Base-by-base conservation (phyloP, 202 grass and related monocot species). In the Zoysia matrella region DNA sequence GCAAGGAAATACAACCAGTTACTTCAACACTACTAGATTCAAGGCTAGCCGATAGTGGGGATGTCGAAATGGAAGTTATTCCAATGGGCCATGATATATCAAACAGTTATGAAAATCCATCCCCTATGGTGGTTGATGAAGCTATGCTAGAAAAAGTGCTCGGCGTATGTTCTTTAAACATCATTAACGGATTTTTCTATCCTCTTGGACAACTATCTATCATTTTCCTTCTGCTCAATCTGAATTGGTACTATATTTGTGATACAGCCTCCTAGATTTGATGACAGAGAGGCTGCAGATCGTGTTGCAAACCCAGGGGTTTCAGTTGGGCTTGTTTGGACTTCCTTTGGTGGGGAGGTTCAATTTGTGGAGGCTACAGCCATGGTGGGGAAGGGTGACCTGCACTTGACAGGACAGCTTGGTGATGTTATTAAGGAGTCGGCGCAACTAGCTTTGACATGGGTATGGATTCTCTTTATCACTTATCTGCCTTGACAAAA, bases 341-440 rank as follows among this genome's bases (percentile, higher is more conserved):
- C 96, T 79, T 85, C 87, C 4, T 90, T 94, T 85, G 96, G 96
- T 71, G 96, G 96, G 69, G 93, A 99, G 50, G 91, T 99, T 85
- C 93, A 99, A 39, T 96, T 99, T 79, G 93, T 99, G 47, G 96
- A 99, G 83, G 96, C 96, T 77, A 89, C 91, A 55, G 51, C 77
- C 46, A 99, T 99, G 96, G 91, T 84, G 14, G 96, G 96, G 60
- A 99, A 96, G 84, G 96, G 96, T 44, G 96, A 99, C 36, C 83
- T 99, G 86, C 96, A 94, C 88, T 74, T 96, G 57, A 99, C 96
- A n/a, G 96, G 96, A 71, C 96, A 99, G 81, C 96, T 99, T 75
- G 96, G 96, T 65, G 96, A 96, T 92, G 93, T 99, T 80, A 99
- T 99, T 73, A 99, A 99, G 85, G 96, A 99, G 83, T 99, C 96